phyloP scores from a whole-genome alignment of 2,329 filamentous ascomycete species.

The Alternaria longipes region DNA sequence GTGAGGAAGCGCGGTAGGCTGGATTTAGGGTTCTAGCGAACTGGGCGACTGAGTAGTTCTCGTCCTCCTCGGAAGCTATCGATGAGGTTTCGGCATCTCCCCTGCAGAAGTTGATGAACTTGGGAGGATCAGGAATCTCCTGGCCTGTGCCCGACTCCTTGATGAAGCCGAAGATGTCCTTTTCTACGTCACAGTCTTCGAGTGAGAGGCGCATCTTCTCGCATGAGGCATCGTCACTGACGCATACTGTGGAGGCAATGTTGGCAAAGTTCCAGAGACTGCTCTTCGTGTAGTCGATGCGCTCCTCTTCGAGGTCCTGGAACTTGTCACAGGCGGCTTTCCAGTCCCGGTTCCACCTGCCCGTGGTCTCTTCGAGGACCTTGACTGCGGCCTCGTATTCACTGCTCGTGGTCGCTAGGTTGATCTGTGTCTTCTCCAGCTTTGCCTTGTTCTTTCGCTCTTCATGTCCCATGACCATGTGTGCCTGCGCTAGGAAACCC shows the following conservation, averaged over 20 bases:
- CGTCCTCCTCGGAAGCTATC: slow-evolving; percentile 85
- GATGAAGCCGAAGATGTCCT: slow-evolving; percentile 91
- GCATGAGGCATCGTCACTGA: slow-evolving; percentile 91
- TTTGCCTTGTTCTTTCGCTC: slow-evolving; percentile 99
- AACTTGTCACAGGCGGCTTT: slow-evolving; percentile 98
- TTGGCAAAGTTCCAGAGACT: slow-evolving; percentile 99
- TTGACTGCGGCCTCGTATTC: slow-evolving; percentile 96
- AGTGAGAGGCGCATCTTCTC: slow-evolving; percentile 94
- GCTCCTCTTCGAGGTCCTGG: slow-evolving; percentile 96
- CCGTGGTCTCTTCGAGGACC: slow-evolving; percentile 91
- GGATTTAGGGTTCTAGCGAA: slow-evolving; percentile 96
- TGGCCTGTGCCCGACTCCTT: slow-evolving; percentile 89
- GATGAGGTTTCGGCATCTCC: slow-evolving; percentile 86
- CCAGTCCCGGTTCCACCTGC: slow-evolving; percentile 97
- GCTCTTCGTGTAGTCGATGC: slow-evolving; percentile 96
- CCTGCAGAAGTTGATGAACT: slow-evolving; percentile 98
- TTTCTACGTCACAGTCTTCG: slow-evolving; percentile 96
- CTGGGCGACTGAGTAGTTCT: slow-evolving; percentile 91
- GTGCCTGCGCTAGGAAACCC: slow-evolving; percentile 95
- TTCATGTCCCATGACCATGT: slow-evolving; percentile 99
- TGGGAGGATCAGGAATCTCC: slow-evolving; percentile 95
- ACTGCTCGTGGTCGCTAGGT: slow-evolving; percentile 85
- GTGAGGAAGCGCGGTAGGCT: slow-evolving; percentile 93
- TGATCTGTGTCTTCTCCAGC: slow-evolving; percentile 97
- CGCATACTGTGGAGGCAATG: slow-evolving; percentile 94